A percentile compares a stretch with the other conserved stretches of the same genome.
phyloP scores from a whole-genome alignment of 1,284 basidiomycete species.

The Butyriboletus regius region DNA sequence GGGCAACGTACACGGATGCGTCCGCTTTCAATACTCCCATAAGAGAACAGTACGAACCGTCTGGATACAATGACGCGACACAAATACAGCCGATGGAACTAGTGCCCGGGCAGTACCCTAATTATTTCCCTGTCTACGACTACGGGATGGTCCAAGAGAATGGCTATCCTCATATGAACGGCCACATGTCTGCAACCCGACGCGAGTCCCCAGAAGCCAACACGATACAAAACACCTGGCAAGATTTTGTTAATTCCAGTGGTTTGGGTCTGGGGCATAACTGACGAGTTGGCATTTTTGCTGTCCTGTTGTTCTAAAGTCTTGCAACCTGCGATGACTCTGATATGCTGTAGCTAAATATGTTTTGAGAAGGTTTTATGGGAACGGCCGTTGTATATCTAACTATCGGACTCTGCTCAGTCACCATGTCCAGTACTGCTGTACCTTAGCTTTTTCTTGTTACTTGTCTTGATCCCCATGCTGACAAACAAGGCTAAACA shows the following conservation, averaged over 20 bases:
- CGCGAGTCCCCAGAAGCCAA: conserved; percentile 51
- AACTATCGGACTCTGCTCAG: conserved; percentile 7
- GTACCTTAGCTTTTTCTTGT: conserved; percentile 23
- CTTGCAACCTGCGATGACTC: conserved; percentile 1
- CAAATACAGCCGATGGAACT: conserved; percentile 31
- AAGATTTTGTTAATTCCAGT: conserved; percentile 45
- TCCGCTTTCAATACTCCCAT: conserved; percentile 25
- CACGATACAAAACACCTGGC: conserved; percentile 51
- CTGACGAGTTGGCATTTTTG: conserved; percentile 3
- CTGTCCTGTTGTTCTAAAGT: not conserved
- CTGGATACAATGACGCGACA: conserved; percentile 22
- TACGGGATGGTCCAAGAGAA: conserved; percentile 44
- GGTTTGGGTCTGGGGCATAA: conserved; percentile 24
- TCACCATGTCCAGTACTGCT: conserved; percentile 7
- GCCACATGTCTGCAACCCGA: conserved; percentile 31
- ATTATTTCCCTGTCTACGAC: conserved; percentile 71
- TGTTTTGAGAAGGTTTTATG: conserved; percentile 12
- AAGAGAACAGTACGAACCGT: conserved; percentile 26
- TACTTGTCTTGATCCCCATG: not conserved
- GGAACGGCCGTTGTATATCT: conserved; percentile 14
- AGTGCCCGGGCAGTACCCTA: conserved; percentile 43
- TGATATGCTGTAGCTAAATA: conserved; percentile 8
- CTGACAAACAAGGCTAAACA: conserved; percentile 24
- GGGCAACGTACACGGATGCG: conserved; percentile 22
- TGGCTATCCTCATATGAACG: conserved; percentile 33